Conservation (phyloP, 805 yeast species). For the Monosporozyma yasuniensis region DNA sequence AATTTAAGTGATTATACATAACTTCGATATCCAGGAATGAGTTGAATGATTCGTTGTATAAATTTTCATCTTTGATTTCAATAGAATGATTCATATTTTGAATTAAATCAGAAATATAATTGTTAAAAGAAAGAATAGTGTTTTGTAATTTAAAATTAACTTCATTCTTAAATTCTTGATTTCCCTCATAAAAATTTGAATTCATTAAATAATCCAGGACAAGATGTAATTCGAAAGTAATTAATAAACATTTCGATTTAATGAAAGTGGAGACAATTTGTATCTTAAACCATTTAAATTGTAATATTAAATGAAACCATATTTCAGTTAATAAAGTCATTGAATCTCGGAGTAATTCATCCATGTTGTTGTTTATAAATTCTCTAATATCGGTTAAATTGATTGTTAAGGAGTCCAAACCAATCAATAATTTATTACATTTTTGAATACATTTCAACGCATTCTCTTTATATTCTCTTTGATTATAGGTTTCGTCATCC, state of each 20-base stretch:
- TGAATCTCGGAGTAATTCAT: slow-evolving; percentile 38
- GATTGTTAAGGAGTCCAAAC: slow-evolving; percentile 11
- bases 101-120: slow-evolving; percentile 49
- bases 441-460: slow-evolving; percentile 45
- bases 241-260: slow-evolving; percentile 54
- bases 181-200: slow-evolving; percentile 9
- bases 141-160: slow-evolving; percentile 32
- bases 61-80: slow-evolving; percentile 43
- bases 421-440: slow-evolving; percentile 34
- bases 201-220: slow-evolving; percentile 22
- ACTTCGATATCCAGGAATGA: slow-evolving; percentile 63
- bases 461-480: slow-evolving; percentile 33
- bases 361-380: slow-evolving; percentile 28
- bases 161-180: slow-evolving; percentile 1
- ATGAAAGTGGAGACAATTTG: slow-evolving; percentile 51
- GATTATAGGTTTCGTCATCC: neutral
- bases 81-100: slow-evolving; percentile 51
- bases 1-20: slow-evolving; percentile 54
- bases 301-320: slow-evolving; percentile 18
- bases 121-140: slow-evolving; percentile 43
- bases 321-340: slow-evolving; percentile 29
- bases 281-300: slow-evolving; percentile 26
- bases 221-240: slow-evolving; percentile 52
- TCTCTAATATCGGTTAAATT: slow-evolving; percentile 12
- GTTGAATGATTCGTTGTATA: slow-evolving; percentile 57